Conservation (phyloP, 2,329 filamentous ascomycete species). For the Neopestalotiopsis rosae region DNA sequence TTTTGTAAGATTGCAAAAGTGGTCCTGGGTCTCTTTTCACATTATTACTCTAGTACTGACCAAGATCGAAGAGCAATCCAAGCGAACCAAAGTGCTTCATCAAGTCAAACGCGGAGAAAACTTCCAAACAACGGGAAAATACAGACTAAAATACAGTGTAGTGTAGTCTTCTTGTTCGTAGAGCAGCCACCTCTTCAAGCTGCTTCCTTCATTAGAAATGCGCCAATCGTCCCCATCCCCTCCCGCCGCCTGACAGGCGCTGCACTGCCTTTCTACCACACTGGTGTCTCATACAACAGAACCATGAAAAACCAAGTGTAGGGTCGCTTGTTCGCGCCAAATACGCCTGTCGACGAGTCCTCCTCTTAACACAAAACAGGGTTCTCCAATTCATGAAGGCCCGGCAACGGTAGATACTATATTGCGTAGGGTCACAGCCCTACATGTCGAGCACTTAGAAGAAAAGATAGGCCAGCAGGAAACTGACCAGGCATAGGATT, state of each 20-base stretch:
- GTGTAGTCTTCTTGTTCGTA: constrained; percentile 6
- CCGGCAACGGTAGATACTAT: neutral
- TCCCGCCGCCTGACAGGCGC: neutral
- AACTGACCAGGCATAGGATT: constrained; percentile 83
- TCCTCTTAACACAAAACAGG: neutral
- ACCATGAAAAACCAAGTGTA: neutral
- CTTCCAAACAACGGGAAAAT: constrained; percentile 5
- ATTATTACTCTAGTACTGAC: neutral
- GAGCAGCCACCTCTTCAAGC: neutral
- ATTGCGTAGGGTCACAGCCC: neutral
- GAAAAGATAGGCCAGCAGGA: constrained; percentile 94
- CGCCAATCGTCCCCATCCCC: neutral
- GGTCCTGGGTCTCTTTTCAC: neutral
- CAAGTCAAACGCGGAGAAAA: neutral
- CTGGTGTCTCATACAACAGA: neutral
- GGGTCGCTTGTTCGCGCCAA: neutral
- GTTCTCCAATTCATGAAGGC: neutral
- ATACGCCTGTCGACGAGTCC: neutral
- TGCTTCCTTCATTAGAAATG: constrained; percentile 6
- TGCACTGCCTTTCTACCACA: neutral
- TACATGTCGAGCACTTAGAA: constrained; percentile 63
- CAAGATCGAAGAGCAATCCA: neutral
- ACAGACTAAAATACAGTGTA: constrained; percentile 15
- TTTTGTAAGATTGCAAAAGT: too few relatives aligned
- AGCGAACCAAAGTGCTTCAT: neutral